Conservation (phyloP, 2,329 filamentous ascomycete genomes). For the Tolypocladium sp. region DNA sequence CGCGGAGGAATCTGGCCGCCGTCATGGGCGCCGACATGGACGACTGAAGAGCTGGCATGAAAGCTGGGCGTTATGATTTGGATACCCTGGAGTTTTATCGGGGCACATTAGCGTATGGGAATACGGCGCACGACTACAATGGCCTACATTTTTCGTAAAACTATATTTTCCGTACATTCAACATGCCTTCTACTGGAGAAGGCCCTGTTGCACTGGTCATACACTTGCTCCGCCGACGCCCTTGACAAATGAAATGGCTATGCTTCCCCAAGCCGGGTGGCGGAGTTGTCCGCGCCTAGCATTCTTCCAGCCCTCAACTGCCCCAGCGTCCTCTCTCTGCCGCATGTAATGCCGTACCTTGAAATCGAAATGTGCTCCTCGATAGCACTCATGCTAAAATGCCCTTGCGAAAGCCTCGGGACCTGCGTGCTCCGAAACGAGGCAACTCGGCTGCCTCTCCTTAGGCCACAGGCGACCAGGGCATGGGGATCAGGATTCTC, state of each 20-base stretch:
- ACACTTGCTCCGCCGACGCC: conserved; percentile 2
- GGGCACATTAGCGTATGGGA: not conserved
- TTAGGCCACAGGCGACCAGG: conserved; percentile 88
- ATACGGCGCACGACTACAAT: not conserved
- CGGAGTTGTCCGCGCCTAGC: not conserved
- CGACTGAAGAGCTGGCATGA: conserved; percentile 3
- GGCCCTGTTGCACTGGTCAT: conserved; percentile 1
- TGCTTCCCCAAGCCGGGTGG: not conserved
- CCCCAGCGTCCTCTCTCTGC: not conserved
- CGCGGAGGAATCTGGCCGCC: conserved; percentile 61
- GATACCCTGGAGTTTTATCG: conserved; percentile 12
- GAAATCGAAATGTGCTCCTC: not conserved
- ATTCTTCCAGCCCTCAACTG: not conserved
- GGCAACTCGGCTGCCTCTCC: not conserved
- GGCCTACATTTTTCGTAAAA: not conserved
- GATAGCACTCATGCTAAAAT: not conserved
- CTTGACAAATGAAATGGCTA: conserved; percentile 4
- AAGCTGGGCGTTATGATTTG: conserved; percentile 1
- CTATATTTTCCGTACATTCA: not conserved
- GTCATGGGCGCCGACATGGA: conserved; percentile 58
- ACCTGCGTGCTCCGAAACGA: not conserved
- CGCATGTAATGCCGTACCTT: not conserved
- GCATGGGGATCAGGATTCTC: conserved; percentile 84
- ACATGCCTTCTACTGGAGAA: not conserved
- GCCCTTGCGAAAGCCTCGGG: not conserved